Evolutionary conservation across 2,329 filamentous ascomycete species (phyloP).

Genomic region (Monilinia fructicola): DNA sequence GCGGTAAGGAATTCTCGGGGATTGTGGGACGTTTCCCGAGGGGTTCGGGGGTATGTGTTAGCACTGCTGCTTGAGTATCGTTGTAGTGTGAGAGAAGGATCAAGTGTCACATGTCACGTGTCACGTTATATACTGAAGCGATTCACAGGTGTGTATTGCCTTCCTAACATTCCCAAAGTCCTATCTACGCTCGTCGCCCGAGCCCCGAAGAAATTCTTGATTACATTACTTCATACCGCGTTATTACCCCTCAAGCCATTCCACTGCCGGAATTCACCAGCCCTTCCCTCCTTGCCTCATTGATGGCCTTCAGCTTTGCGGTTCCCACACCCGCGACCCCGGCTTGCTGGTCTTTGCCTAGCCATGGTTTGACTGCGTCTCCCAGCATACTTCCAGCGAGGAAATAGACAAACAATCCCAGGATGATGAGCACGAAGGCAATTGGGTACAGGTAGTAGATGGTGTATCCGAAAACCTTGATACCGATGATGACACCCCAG

Average conservation of each 20-base stretch:
- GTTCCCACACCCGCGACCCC: slow-evolving; percentile 81
- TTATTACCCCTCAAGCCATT: slow-evolving; percentile 4
- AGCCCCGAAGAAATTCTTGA: neutral
- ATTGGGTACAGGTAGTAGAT: slow-evolving; percentile 94
- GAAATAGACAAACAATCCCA: slow-evolving; percentile 86
- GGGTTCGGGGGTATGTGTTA: too few species aligned
- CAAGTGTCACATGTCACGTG: too few species aligned
- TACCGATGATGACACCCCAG: slow-evolving; percentile 92
- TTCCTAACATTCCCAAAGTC: neutral
- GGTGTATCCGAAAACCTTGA: slow-evolving; percentile 75
- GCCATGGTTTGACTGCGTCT: slow-evolving; percentile 92
- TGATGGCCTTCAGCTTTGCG: slow-evolving; percentile 73
- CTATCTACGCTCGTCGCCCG: neutral
- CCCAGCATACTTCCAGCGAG: slow-evolving; percentile 77
- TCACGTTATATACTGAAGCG: too few species aligned
- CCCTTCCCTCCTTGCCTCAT: slow-evolving; percentile 47
- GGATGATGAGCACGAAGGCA: slow-evolving; percentile 87
- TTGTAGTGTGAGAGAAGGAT: too few species aligned
- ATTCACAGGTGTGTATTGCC: neutral
- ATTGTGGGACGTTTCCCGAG: too few species aligned
- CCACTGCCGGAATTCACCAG: slow-evolving; percentile 24
- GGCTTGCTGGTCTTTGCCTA: slow-evolving; percentile 80
- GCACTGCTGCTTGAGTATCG: too few species aligned
- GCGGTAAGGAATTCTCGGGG: too few species aligned
- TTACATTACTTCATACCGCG: neutral